Evolutionary conservation across 225 moss, liverwort and hornwort genomes (phyloP), one percentile per base, ranked within the genome.

Genomic region (Pseudoscleropodium purum): DNA sequence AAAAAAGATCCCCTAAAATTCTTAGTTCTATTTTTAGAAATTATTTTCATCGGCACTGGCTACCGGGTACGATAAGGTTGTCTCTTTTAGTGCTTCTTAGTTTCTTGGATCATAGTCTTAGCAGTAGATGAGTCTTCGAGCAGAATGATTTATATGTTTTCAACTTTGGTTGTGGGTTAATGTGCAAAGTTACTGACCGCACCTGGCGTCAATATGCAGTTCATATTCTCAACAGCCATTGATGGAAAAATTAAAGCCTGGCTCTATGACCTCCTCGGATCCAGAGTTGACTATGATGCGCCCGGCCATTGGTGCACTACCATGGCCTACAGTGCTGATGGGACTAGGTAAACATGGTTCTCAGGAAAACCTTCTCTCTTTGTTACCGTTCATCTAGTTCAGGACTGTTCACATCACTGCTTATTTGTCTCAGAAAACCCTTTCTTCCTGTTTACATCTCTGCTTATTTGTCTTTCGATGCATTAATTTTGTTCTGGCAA

Each of bases 261-360:
- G 99, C 91, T 99, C 20, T 99, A 99, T 92, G 99, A 99, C 72
- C 95, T 90, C 83, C 92, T 97, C 85, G 99, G 99, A 90, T 97
- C 99, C 43, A 95, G 99, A 90, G 99, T 99, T 85, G 97, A 99
- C 90, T 99, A 99, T 66, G 99, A 99, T 91, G 99, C 99, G 57
- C 99, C 99, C 64, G 99, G 99, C 54, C 99, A 99, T 88, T 99
- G 99, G 99, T 99, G 99, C 84, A 99, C 99, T 52, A 99, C 99
- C 36, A 99, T 99, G 99, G 99, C 99, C 20, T 99, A 99, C 81
- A 99, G 99, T 94, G 99, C 95, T 39, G 99, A 99, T 89, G 99
- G 99, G 66, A 95, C 99, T 87, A 96, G 99, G 99, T 99, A 64
- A 86, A 9, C 24, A 47, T 30, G 39, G 30, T 70, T 72, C 54